Conservation (phyloP, 2,329 filamentous ascomycete genomes). For the Talaromyces pinophilus region DNA sequence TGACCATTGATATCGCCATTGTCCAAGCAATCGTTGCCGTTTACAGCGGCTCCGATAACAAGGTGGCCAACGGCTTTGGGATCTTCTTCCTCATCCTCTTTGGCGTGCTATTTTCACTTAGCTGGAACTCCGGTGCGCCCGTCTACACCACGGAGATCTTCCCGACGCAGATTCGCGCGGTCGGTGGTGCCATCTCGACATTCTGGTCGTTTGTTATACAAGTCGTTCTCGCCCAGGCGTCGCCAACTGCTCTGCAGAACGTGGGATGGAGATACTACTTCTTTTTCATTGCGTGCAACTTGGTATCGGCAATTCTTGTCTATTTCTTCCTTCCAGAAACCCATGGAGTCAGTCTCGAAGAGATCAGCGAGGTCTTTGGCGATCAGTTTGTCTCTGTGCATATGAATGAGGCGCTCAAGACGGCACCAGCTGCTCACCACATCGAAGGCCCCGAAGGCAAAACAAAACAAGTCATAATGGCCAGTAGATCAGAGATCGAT, state of each 20-base stretch:
- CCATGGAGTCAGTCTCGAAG: neutral
- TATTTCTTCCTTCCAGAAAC: neutral
- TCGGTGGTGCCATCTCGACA: neutral
- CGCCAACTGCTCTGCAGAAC: neutral
- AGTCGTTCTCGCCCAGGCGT: neutral
- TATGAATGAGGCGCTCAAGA: neutral
- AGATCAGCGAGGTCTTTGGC: neutral
- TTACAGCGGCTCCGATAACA: neutral
- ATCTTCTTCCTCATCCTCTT: neutral
- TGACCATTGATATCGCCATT: neutral
- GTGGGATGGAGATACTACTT: conserved; percentile 1
- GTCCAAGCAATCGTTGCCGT: neutral
- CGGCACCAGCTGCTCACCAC: neutral
- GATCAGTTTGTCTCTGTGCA: neutral
- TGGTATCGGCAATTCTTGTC: neutral
- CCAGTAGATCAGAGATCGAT: neutral
- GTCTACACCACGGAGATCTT: conserved; percentile 27
- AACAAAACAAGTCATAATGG: neutral
- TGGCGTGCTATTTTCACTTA: neutral
- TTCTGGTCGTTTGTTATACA: conserved; percentile 1
- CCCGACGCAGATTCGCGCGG: conserved; percentile 25
- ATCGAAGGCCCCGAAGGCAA: neutral
- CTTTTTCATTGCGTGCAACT: neutral
- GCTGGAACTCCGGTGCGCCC: neutral
- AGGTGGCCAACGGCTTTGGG: neutral